Percentiles rank a stretch among this genome's conserved stretches.
Evolutionary conservation across 1,284 basidiomycete genomes (phyloP).

Genomic region (Fomitopsis palustris): DNA sequence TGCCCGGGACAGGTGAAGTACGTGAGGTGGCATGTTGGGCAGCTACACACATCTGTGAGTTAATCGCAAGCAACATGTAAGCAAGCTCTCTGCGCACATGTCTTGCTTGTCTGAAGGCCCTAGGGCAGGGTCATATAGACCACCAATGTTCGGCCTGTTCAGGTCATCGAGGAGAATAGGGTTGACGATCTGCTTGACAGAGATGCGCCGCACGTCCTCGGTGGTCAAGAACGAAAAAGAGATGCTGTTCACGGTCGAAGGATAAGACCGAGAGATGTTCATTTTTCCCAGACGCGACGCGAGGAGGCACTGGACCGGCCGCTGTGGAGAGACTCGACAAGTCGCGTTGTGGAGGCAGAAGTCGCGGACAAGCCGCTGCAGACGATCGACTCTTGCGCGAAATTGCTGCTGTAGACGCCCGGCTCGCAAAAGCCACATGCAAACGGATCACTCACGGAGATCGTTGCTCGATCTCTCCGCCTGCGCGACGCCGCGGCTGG

Average conservation of each 20-base stretch:
- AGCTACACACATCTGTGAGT: too few relatives aligned
- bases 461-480: background rate
- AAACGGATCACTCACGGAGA: background rate
- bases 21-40: constrained; percentile 88
- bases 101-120: constrained; percentile 88
- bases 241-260: constrained; percentile 80
- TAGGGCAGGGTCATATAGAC: constrained; percentile 93
- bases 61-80: background rate
- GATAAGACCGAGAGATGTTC: constrained; percentile 91
- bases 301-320: background rate
- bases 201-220: constrained; percentile 91
- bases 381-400: constrained; percentile 2
- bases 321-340: background rate
- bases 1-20: constrained; percentile 97
- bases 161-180: constrained; percentile 92
- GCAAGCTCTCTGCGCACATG: constrained; percentile 57
- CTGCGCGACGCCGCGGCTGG: too few relatives aligned
- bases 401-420: background rate
- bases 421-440: background rate
- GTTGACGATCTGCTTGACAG: constrained; percentile 96
- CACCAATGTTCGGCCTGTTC: constrained; percentile 88
- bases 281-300: constrained; percentile 41
- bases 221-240: constrained; percentile 95
- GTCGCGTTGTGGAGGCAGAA: background rate
- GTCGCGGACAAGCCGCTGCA: background rate